Base-by-base conservation (phyloP, 2,329 filamentous ascomycete species). In the Parastagonospora nodorum region DNA sequence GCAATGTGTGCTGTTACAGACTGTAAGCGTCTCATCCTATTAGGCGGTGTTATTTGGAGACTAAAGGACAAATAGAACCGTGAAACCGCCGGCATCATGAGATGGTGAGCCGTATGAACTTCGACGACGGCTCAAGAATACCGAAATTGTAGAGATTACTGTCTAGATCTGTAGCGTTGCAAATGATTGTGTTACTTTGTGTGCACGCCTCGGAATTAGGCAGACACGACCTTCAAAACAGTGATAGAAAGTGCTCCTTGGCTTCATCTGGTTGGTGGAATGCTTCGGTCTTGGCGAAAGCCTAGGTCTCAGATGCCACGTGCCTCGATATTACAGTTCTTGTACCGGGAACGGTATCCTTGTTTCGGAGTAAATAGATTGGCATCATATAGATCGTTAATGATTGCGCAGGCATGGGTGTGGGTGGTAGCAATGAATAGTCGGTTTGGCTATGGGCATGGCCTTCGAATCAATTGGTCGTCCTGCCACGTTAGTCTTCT, bases 1-100 rank as follows among this genome's bases (percentile, higher is more conserved):
- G 56, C 54, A 56, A 66, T 65, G 63, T 56, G 37, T 66, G 60
- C 64, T 67, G 69, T 48, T 48, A 45, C 31, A 47, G 32, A 53
- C 44, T 33, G 49, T 55, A 44, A 37, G 42, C 40, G 42, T 49
- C 37, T 47, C 52, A 46, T 3, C 19, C 19, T 24, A 24, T 24
- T 24, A 24, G 3, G 19, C 19, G 19, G 19, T 24, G 3, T 24
- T 24, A 24, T 24, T 24, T 5, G 3, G 19, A 24, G 19, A 24
- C 19, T 24, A 24, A 5, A 24, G 19, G 19, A 24, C 19, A 24
- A 24, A 24, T 24, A 24, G 19, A 24, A 24, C 19, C 19, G 19
- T 24, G 19, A 5, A 3, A 24, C 19, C 19, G 19, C 19, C 19
- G 19, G 19, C 19, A 24, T 24, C 19, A 24, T 24, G 19, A 24